Conservation (phyloP, 495 filamentous ascomycete genomes). For the Talaromyces wortmannii region DNA sequence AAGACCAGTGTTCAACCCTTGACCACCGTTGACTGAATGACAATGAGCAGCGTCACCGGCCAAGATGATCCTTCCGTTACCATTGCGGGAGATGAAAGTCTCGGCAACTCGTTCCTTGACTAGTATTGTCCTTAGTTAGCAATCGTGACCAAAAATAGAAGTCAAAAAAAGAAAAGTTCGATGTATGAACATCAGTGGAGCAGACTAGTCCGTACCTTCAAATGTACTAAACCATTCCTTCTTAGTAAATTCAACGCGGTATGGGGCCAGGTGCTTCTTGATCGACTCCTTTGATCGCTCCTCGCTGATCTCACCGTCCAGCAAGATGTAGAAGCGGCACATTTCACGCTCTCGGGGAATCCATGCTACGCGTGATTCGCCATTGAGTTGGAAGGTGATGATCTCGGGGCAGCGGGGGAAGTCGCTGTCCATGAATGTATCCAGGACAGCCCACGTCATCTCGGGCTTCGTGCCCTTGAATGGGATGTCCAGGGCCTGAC, state of each 20-base stretch:
- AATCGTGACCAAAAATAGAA: background rate
- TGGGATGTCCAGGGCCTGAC: background rate
- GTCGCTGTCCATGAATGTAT: background rate
- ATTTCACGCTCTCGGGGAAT: background rate
- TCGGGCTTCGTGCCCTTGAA: conserved; percentile 1
- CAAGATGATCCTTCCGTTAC: background rate
- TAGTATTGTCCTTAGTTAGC: background rate
- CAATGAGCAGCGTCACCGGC: background rate
- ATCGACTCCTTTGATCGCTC: background rate
- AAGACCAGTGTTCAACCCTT: conserved; percentile 45
- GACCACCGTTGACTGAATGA: conserved; percentile 22
- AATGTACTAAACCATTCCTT: conserved; percentile 1
- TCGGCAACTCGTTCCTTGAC: background rate
- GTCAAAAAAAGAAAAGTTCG: background rate
- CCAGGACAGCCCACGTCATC: background rate
- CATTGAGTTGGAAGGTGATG: background rate
- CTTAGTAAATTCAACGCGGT: background rate
- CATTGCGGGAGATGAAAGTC: background rate
- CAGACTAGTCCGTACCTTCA: background rate
- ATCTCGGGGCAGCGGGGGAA: background rate
- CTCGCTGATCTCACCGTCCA: background rate
- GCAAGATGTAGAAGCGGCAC: background rate
- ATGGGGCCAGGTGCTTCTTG: background rate
- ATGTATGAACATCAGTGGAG: no score
- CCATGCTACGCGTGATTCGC: background rate